Conservation (phyloP, 1,139 yeast species). For the Pichia sp. region DNA sequence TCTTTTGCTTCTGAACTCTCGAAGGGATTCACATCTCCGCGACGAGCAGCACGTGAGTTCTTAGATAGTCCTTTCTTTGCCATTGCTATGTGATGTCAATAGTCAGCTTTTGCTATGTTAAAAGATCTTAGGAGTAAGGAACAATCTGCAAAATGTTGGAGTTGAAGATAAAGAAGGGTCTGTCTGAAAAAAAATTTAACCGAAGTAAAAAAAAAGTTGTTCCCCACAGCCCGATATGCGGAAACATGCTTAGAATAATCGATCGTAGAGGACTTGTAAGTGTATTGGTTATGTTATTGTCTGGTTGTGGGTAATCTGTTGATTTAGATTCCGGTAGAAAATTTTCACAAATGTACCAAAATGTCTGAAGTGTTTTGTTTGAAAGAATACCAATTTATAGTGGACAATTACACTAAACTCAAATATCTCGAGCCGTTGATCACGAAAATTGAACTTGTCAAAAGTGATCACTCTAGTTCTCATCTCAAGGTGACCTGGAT, state of each 20-base stretch:
- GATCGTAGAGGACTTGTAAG: too few species aligned
- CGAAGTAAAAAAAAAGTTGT: neutral
- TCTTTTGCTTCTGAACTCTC: conserved; percentile 41
- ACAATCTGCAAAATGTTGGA: neutral
- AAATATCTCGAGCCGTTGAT: conserved; percentile 12
- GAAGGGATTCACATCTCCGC: conserved; percentile 42
- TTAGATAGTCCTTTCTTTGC: conserved; percentile 45
- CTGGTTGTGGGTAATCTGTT: too few species aligned
- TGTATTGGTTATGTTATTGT: too few species aligned
- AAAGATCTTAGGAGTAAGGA: too few species aligned
- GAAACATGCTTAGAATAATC: neutral
- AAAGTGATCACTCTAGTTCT: neutral
- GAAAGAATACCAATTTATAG: conserved; percentile 7
- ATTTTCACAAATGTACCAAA: too few species aligned
- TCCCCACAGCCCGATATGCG: neutral
- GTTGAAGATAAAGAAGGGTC: neutral
- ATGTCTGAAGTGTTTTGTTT: neutral
- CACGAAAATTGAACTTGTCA: neutral
- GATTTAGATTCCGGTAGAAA: too few species aligned
- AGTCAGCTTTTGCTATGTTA: neutral
- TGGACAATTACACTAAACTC: conserved; percentile 6
- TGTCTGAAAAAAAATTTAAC: neutral
- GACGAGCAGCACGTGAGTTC: conserved; percentile 73
- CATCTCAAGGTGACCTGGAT: conserved; percentile 11
- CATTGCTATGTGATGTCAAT: conserved; percentile 19